These are phyloP conservation scores for Trifolium pratense DNA, from an alignment of 306 rosid species.

Conservation along the genomic window DNA sequence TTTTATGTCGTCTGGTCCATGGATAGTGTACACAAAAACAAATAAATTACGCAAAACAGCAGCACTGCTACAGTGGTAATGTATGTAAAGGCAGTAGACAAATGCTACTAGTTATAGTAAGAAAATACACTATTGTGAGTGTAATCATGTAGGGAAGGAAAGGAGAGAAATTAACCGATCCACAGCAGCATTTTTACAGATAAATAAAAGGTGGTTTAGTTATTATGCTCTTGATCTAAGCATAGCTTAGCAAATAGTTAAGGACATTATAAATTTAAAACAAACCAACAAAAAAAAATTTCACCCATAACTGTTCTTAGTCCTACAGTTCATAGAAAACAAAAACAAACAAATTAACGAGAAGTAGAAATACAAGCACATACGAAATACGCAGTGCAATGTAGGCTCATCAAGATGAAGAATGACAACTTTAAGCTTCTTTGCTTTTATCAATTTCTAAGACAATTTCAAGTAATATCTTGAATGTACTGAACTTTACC, in stretches of 20 bases:
- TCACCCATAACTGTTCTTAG: conserved; percentile 14
- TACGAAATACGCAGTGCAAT: background rate
- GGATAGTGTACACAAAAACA: conserved; percentile 21
- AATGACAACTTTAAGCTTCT: conserved; percentile 24
- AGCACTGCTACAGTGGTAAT: conserved; percentile 11
- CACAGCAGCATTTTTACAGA: background rate
- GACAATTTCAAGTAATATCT: conserved; percentile 23
- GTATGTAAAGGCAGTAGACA: conserved; percentile 14
- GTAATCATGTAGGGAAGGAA: conserved; percentile 17
- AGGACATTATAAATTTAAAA: conserved; percentile 2
- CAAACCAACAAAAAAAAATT: background rate
- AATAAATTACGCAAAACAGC: conserved; percentile 5
- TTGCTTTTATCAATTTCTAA: conserved; percentile 13
- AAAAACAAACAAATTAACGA: background rate
- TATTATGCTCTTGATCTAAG: conserved; percentile 3
- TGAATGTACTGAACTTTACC: conserved; percentile 21
- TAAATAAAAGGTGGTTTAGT: conserved; percentile 3
- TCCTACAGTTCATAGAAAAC: background rate
- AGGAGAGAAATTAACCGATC: background rate
- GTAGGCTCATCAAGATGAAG: conserved; percentile 27
- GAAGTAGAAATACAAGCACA: conserved; percentile 5
- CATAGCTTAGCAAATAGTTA: conserved; percentile 16
- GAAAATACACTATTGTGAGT: conserved; percentile 17
- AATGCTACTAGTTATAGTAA: conserved; percentile 4
- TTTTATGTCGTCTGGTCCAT: background rate